Percentiles rank a stretch among this genome's conserved stretches.
Evolutionary conservation across 768 basidiomycete genomes (phyloP).

Genomic region (Hygrophorus russula): DNA sequence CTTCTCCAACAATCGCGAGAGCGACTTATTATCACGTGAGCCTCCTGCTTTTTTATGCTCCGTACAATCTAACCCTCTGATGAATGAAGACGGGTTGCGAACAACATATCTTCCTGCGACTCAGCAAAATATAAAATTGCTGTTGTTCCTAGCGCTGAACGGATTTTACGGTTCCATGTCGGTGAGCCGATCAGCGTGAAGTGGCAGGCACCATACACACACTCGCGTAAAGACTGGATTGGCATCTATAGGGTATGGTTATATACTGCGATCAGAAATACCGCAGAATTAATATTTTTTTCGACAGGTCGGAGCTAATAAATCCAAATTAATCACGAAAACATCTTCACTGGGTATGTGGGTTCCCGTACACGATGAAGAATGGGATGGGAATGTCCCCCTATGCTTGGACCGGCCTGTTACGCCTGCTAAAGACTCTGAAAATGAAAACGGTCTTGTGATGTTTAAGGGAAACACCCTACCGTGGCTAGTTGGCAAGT

Average conservation of each 20-base stretch:
- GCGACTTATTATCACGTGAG: conserved; percentile 84
- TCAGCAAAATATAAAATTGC: conserved; percentile 67
- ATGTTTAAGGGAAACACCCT: conserved; percentile 70
- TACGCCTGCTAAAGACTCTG: conserved; percentile 28
- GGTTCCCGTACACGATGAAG: conserved; percentile 84
- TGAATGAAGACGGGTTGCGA: conserved; percentile 60
- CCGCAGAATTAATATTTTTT: conserved; percentile 3
- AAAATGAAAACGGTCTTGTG: conserved; percentile 49
- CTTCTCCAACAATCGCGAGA: conserved; percentile 87
- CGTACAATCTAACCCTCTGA: neutral
- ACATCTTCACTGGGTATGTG: conserved; percentile 84
- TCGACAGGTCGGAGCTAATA: conserved; percentile 74
- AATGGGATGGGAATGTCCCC: conserved; percentile 86
- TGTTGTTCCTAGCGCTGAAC: conserved; percentile 39
- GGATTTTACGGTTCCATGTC: conserved; percentile 62
- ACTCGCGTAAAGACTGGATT: conserved; percentile 93
- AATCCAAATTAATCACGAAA: conserved; percentile 71
- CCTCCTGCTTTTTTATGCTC: conserved; percentile 7
- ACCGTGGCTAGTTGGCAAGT: conserved; percentile 78
- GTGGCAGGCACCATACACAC: conserved; percentile 80
- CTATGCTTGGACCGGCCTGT: conserved; percentile 30
- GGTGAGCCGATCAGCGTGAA: conserved; percentile 81
- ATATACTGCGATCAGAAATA: neutral
- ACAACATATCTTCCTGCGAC: conserved; percentile 73
- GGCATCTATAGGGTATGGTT: conserved; percentile 70